Base-by-base conservation (phyloP, 805 yeast species). In the Vanderwaltozyma polyspora region DNA sequence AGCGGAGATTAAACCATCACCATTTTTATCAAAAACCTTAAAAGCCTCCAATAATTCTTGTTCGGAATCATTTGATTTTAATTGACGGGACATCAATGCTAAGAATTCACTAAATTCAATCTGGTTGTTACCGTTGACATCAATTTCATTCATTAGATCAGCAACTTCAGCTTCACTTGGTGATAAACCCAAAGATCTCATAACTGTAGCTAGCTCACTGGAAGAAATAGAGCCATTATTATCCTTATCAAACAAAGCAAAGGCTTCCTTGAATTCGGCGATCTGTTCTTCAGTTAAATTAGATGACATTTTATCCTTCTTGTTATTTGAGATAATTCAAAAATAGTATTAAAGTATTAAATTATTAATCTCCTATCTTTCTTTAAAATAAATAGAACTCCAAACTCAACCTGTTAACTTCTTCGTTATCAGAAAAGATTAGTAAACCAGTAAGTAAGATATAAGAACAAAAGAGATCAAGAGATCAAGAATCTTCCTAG, bases 181-280 rank as follows among this genome's bases (percentile, higher is more conserved):
- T 53, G 89, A 89, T 62, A 86, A 91, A 34, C 98, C 98, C 55
- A 91, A 70, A n/a, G 96, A 84, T 66, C 98, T 80, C 98, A 91
- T 91, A 34, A 91, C 98, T 4, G 95, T 86, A 45, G 97, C 96
- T 48, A 91, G 71, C 64, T 91, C 98, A 54, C 83, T 74, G 49
- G 95, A 83, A 39, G 95, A 85, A 67, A 91, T 91, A 56, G 85
- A 84, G 8, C 98, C 98, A 62, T 87, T 96, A 55, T 87, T 81
- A 60, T 91, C 95, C 60, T 86, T 86, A 68, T 91, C 98, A 51
- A 91, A 91, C 45, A 91, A 74, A 41, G 96, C 85, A 60, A 91
- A 91, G 5, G 98, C 98, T 68, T 91, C 98, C 63, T 85, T 86
- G 66, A 91, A 91, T 53, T 91, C 97, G 39, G 91, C 80, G 49